Conservation (phyloP, 2,329 filamentous ascomycete species). For the Rutstroemia sp. region DNA sequence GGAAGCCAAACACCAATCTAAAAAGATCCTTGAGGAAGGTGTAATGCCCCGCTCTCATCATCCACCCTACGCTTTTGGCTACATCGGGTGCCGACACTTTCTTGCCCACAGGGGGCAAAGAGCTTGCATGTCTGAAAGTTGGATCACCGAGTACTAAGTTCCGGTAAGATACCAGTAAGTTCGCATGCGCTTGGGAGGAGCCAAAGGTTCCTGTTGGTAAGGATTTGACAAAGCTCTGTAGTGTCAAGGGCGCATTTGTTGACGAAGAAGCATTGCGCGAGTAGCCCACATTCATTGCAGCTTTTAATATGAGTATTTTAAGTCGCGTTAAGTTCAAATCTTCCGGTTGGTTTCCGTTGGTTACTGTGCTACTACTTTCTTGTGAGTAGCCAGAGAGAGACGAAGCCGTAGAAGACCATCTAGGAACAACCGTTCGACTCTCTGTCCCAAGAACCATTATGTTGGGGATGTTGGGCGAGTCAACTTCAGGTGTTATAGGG, state of each 20-base stretch:
- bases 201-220: slow-evolving; percentile 76
- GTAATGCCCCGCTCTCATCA: slow-evolving; percentile 67
- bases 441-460: slow-evolving; percentile 79
- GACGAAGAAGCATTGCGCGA: slow-evolving; percentile 41
- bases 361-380: slow-evolving; percentile 62
- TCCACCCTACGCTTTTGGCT: slow-evolving; percentile 69
- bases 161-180: slow-evolving; percentile 72
- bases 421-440: slow-evolving; percentile 52
- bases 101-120: slow-evolving; percentile 49
- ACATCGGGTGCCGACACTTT: slow-evolving; percentile 65
- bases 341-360: slow-evolving; percentile 56
- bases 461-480: slow-evolving; percentile 69
- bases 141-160: slow-evolving; percentile 69
- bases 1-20: slow-evolving; percentile 76
- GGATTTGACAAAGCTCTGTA: slow-evolving; percentile 70
- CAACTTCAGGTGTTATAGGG: slow-evolving; percentile 72
- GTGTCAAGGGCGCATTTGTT: slow-evolving; percentile 37
- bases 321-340: slow-evolving; percentile 71
- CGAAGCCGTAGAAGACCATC: slow-evolving; percentile 64
- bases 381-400: slow-evolving; percentile 76
- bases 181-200: slow-evolving; percentile 58
- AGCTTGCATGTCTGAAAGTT: slow-evolving; percentile 48
- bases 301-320: slow-evolving; percentile 74
- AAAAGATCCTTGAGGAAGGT: slow-evolving; percentile 77
- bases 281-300: slow-evolving; percentile 79